These are phyloP conservation scores for Cryptococcus depauperatus DNA, from an alignment of 1,284 basidiomycete species.

Conservation along the genomic window DNA sequence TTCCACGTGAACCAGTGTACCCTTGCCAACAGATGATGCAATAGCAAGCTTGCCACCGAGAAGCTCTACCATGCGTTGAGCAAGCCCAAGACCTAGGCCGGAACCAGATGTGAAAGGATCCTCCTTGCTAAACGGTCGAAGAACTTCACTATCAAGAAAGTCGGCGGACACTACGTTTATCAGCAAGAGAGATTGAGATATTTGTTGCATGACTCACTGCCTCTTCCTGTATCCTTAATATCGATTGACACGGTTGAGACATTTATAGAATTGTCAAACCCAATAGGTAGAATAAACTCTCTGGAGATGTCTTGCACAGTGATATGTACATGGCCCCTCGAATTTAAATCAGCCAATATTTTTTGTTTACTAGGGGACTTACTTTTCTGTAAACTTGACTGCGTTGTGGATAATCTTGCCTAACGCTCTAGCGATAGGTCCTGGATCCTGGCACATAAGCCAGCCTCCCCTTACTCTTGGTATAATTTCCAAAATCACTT, in stretches of 20 bases:
- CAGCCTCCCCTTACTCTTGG: slow-evolving; percentile 29
- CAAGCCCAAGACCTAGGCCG: slow-evolving; percentile 38
- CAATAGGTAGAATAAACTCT: slow-evolving; percentile 25
- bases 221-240: slow-evolving; percentile 33
- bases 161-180: slow-evolving; percentile 31
- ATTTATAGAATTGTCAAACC: slow-evolving; percentile 28
- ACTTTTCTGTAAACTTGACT: slow-evolving; percentile 30
- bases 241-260: slow-evolving; percentile 26
- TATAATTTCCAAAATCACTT: slow-evolving; percentile 34
- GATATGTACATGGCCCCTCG: slow-evolving; percentile 29
- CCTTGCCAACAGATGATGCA: slow-evolving; percentile 31
- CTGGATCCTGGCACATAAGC: slow-evolving; percentile 21
- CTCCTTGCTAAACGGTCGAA: slow-evolving; percentile 37
- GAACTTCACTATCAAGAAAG: slow-evolving; percentile 31
- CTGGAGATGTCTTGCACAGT: slow-evolving; percentile 30
- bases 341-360: not conserved
- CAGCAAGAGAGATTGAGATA: slow-evolving; percentile 1
- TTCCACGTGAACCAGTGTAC: slow-evolving; percentile 36
- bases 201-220: slow-evolving; percentile 21
- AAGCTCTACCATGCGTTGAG: slow-evolving; percentile 40
- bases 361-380: slow-evolving; percentile 2
- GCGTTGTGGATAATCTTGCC: slow-evolving; percentile 32
- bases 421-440: slow-evolving; percentile 23
- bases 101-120: slow-evolving; percentile 37
- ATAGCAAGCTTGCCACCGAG: slow-evolving; percentile 42